Base-by-base conservation (phyloP, 2,329 filamentous ascomycete species). In the Fusarium sp. region DNA sequence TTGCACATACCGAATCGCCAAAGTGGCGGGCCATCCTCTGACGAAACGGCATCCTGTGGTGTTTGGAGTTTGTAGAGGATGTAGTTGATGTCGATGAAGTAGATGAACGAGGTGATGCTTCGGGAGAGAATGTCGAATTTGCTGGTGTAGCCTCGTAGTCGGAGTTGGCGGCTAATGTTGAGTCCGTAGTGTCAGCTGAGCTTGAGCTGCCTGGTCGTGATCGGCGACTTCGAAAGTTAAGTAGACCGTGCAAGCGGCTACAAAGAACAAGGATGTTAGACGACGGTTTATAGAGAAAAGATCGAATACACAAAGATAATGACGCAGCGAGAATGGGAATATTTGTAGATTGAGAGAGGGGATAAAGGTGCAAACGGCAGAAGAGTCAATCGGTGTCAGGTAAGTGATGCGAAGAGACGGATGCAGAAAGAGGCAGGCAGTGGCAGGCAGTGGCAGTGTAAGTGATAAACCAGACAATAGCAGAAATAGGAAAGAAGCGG, bases 11-110 rank as follows among this genome's bases (percentile, higher is more conserved):
- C 67, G 81, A 79, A 69, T 83, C 82, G 73, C 82, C 82, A 63
- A 84, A 81, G 50, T 81, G 81, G 74, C 82, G 82, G 52, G 81
- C 81, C 76, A 84, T 79, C 55, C 78, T 77, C 68, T 80, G 76
- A 54, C 79, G 75, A 61, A 81, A 79, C 22, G 78, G 77, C 79
- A 81, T 80, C 58, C 68, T 78, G 48, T 55, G 53, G 46, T 68
- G 65, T 51, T 70, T 66, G 39, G 66, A 55, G 40, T 67, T 68
- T 53, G 54, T 20, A n/a, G 62, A 62, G 25, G 68, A 63, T 51
- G 51, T 54, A 41, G 49, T 47, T 37, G 47, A 65, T 20, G 60
- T 59, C 9, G 61, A 64, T 25, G 61, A 64, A 4, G 61, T 64
- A 2, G 51, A 52, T 23, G 54, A 67, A 20, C 58, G 60, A 25